Conservation (phyloP, 2,329 filamentous ascomycete genomes). For the Monosporascus sp. region DNA sequence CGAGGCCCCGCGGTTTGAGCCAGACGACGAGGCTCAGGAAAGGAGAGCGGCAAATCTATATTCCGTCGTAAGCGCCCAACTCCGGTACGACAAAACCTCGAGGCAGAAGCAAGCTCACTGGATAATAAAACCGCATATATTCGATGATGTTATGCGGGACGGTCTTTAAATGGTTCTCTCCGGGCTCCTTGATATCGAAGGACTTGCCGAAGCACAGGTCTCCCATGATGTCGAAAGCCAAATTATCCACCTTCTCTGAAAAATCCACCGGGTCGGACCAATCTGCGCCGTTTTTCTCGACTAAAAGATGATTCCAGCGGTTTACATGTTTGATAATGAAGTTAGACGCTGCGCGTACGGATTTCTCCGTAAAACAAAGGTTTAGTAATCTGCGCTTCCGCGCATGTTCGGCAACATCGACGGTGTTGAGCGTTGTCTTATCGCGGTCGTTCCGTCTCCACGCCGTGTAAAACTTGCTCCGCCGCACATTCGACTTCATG, state of each 20-base stretch:
- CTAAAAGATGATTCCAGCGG: conserved; percentile 16
- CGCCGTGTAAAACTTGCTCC: conserved; percentile 13
- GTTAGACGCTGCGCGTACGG: conserved; percentile 7
- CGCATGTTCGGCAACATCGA: conserved; percentile 12
- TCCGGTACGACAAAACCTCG: background rate
- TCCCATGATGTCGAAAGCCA: conserved; percentile 16
- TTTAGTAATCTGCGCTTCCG: conserved; percentile 14
- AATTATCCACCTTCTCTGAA: conserved; percentile 1
- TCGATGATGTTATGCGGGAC: conserved; percentile 9
- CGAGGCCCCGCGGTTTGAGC: conserved; percentile 11
- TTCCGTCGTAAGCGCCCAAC: background rate
- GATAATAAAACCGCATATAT: conserved; percentile 13
- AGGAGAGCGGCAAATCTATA: conserved; percentile 1
- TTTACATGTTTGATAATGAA: conserved; percentile 17
- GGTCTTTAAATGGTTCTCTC: conserved; percentile 10
- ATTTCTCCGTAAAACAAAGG: conserved; percentile 16
- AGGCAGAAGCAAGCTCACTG: conserved; percentile 3
- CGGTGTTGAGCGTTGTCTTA: conserved; percentile 9
- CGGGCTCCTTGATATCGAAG: conserved; percentile 20
- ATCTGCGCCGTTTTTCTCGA: conserved; percentile 1
- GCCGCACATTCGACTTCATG: conserved; percentile 16
- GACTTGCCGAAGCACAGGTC: conserved; percentile 19
- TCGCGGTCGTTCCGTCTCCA: conserved; percentile 5
- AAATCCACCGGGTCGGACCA: conserved; percentile 15
- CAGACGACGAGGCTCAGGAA: conserved; percentile 1